Evolutionary conservation across 495 filamentous ascomycete genomes (phyloP), one percentile per base, ranked within the genome.

Genomic region (Wilcoxina mikolae): DNA sequence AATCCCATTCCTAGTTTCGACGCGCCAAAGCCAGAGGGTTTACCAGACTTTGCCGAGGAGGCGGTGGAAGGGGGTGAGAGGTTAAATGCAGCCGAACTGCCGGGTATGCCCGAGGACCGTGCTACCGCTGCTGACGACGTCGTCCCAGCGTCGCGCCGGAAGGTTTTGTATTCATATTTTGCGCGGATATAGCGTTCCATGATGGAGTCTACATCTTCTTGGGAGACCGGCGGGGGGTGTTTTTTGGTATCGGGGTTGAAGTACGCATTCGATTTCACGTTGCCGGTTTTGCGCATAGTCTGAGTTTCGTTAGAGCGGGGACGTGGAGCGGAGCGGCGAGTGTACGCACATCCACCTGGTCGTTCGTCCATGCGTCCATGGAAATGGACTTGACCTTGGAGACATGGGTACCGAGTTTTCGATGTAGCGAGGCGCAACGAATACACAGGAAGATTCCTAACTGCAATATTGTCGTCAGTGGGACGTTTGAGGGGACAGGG

Each of bases 381-480:
- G 84, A 94, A 72, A 96, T 71, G 7, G 88, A 95, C 69, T 98
- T 98, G 69, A 98, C 86, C 69, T 96, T 98, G 42, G 90, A 94
- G 53, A 98, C 85, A 67, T 98, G 91, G 49, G 89, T 96, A 50
- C 93, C 93, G 62, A 96, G 75, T 70, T 96, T 96, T 62, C 91
- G 87, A 73, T 98, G 91, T 67, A 96, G 73, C 26, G 87, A 77
- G 54, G 89, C 91, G 76, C 91, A 98, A 66, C 93, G 86, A 83
- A 95, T 89, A 72, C 91, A 98, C 4, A 98, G 76, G 70, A 98
- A 98, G 49, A 95, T 79, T 28, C 91, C 91, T 69, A 98, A 74
- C 88, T 94, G 65, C 60, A 56, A 51, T 1, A 26, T 3, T 23
- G 17, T 12, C 26, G 26, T 46, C 43, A 17, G 15, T 46, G 2